A percentile compares a stretch with the other conserved stretches of the same genome.
phyloP scores from a whole-genome alignment of 768 basidiomycete genomes.

The Chalciporus chontae region DNA sequence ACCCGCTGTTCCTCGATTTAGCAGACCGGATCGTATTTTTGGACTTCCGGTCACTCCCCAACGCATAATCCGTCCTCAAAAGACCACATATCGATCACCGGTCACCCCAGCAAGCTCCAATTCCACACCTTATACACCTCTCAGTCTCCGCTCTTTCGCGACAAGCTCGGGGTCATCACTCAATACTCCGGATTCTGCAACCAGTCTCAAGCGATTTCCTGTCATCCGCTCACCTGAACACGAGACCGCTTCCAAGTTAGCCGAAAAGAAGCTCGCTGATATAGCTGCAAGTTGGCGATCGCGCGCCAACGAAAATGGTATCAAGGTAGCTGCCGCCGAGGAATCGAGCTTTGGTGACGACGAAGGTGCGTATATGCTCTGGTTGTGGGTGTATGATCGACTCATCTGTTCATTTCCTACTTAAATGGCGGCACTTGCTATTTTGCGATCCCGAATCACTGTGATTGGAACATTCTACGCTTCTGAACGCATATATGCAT shows the following conservation, averaged over 20 bases:
- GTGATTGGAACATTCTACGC: background rate
- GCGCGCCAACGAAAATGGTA: constrained; percentile 67
- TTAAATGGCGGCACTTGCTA: constrained; percentile 7
- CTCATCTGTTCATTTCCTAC: constrained; percentile 11
- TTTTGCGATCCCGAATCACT: background rate
- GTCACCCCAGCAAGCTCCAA: constrained; percentile 51
- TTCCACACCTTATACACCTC: constrained; percentile 63
- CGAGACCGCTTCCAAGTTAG: constrained; percentile 22
- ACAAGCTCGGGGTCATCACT: constrained; percentile 49
- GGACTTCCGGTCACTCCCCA: constrained; percentile 61
- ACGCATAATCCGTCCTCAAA: constrained; percentile 46
- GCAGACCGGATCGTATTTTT: constrained; percentile 26
- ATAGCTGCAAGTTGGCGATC: constrained; percentile 70
- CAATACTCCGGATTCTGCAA: constrained; percentile 51
- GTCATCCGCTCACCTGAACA: constrained; percentile 45
- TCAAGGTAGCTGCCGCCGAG: constrained; percentile 50
- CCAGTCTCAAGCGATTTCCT: constrained; percentile 40
- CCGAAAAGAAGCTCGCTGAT: constrained; percentile 52
- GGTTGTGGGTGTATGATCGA: constrained; percentile 7
- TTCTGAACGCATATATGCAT: constrained; percentile 35
- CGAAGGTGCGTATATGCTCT: constrained; percentile 39
- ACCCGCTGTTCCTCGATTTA: constrained; percentile 37
- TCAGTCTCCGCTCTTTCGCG: constrained; percentile 62
- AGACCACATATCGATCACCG: constrained; percentile 51
- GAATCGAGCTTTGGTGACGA: constrained; percentile 44